Conservation (phyloP, 345 rosid species). For the Acer negundo region DNA sequence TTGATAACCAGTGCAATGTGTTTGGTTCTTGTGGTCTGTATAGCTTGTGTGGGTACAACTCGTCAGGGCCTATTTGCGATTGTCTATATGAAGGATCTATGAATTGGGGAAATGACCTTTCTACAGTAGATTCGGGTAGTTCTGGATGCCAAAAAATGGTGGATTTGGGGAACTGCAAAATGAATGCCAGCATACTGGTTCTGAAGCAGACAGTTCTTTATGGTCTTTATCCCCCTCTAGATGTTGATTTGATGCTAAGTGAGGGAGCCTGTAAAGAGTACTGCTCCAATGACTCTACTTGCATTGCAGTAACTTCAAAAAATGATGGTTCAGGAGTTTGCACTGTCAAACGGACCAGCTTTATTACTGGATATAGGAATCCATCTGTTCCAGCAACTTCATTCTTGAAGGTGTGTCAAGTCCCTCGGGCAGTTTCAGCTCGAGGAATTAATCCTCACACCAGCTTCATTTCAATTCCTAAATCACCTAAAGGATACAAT, state of each 20-base stretch:
- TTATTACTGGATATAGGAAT: conserved; percentile 33
- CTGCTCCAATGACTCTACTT: conserved; percentile 36
- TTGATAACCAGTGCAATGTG: conserved; percentile 41
- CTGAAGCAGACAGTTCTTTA: conserved; percentile 32
- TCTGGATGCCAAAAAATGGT: conserved; percentile 36
- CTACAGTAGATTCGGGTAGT: conserved; percentile 22
- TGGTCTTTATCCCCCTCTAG: conserved; percentile 38
- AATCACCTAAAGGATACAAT: conserved; percentile 19
- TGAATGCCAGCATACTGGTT: conserved; percentile 32
- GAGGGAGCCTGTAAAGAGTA: conserved; percentile 39
- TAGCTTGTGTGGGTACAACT: conserved; percentile 35
- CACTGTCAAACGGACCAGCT: conserved; percentile 34
- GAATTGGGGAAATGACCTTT: conserved; percentile 20
- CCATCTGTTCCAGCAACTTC: conserved; percentile 33
- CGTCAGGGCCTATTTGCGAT: conserved; percentile 32
- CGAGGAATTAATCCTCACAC: conserved; percentile 23
- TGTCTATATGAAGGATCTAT: conserved; percentile 26
- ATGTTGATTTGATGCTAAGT: conserved; percentile 34
- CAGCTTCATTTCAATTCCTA: conserved; percentile 16
- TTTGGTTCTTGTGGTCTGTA: conserved; percentile 48
- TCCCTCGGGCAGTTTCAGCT: conserved; percentile 43
- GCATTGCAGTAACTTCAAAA: conserved; percentile 38
- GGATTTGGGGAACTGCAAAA: conserved; percentile 38
- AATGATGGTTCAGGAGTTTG: conserved; percentile 43
- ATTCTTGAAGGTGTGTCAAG: conserved; percentile 37